A percentile compares a stretch with the other conserved stretches of the same genome.
Conservation (phyloP, 1,139 yeast species). For the Candida dubliniensis region DNA sequence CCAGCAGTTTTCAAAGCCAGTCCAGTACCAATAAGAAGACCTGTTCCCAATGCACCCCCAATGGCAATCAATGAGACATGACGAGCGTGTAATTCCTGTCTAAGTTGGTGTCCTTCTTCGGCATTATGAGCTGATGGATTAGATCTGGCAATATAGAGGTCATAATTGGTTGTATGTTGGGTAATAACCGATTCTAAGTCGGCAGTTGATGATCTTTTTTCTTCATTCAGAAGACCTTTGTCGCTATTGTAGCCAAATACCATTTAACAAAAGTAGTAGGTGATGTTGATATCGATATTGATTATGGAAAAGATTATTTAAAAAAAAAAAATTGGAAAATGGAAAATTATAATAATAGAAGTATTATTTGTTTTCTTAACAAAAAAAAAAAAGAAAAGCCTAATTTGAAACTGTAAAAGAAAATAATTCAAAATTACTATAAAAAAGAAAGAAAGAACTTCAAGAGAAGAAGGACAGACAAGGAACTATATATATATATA, state of each 20-base stretch:
- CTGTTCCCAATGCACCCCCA: slow-evolving; percentile 56
- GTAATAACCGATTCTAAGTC: slow-evolving; percentile 15
- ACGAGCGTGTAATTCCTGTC: slow-evolving; percentile 63
- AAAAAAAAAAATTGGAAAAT: too few species aligned
- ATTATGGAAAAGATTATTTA: too few species aligned
- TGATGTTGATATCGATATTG: too few species aligned
- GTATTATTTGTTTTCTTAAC: too few species aligned
- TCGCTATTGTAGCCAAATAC: slow-evolving; percentile 2
- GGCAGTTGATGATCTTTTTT: slow-evolving; percentile 3
- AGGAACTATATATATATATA: too few species aligned
- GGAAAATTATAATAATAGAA: too few species aligned
- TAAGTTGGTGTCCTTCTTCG: slow-evolving; percentile 54
- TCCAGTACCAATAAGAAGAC: slow-evolving; percentile 71
- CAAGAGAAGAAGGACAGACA: too few species aligned
- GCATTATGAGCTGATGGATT: slow-evolving; percentile 35
- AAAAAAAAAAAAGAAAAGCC: too few species aligned
- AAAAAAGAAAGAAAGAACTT: too few species aligned
- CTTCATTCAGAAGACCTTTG: slow-evolving; percentile 17
- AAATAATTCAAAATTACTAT: too few species aligned
- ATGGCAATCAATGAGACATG: slow-evolving; percentile 75
- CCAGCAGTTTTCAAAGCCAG: slow-evolving; percentile 64
- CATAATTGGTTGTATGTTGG: slow-evolving; percentile 49
- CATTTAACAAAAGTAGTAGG: neutral
- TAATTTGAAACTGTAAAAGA: too few species aligned
- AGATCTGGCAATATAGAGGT: slow-evolving; percentile 46